phyloP scores from a whole-genome alignment of 768 basidiomycete genomes.

The Mycena galopus region DNA sequence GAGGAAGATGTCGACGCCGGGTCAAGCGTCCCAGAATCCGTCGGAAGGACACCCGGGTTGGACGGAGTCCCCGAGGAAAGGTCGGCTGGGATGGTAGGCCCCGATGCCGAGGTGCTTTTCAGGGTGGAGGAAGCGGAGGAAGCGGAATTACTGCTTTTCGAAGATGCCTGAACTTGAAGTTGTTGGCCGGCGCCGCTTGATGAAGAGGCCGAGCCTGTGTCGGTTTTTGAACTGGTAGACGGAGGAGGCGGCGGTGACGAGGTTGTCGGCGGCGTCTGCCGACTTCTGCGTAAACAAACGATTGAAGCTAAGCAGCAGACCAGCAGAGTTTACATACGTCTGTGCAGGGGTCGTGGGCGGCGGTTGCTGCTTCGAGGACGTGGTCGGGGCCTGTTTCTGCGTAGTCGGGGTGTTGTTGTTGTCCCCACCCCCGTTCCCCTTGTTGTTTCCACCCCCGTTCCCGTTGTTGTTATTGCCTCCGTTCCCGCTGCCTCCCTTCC shows the following conservation, averaged over 20 bases:
- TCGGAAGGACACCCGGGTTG: neutral
- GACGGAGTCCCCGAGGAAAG: neutral
- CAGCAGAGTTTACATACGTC: neutral
- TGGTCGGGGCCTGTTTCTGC: neutral
- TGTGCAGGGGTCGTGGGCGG: neutral
- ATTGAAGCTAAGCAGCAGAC: neutral
- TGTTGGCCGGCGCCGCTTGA: neutral
- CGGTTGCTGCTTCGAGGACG: neutral
- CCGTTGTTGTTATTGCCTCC: too few species aligned
- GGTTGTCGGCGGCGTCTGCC: neutral
- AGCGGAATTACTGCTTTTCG: neutral
- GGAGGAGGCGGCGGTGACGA: neutral
- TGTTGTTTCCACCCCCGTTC: neutral
- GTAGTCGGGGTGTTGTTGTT: neutral
- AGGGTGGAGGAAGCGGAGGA: neutral
- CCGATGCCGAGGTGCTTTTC: neutral
- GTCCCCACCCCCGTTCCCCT: neutral
- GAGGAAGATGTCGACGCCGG: neutral
- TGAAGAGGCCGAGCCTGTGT: neutral
- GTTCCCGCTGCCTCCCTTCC: neutral
- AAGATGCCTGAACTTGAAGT: neutral
- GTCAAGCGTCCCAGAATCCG: neutral
- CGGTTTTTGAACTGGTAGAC: neutral
- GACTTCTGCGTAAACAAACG: neutral
- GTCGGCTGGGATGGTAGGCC: constrained; percentile 8